phyloP scores from a whole-genome alignment of 176 grass and related monocot genomes.

The Oryza australiensis region DNA sequence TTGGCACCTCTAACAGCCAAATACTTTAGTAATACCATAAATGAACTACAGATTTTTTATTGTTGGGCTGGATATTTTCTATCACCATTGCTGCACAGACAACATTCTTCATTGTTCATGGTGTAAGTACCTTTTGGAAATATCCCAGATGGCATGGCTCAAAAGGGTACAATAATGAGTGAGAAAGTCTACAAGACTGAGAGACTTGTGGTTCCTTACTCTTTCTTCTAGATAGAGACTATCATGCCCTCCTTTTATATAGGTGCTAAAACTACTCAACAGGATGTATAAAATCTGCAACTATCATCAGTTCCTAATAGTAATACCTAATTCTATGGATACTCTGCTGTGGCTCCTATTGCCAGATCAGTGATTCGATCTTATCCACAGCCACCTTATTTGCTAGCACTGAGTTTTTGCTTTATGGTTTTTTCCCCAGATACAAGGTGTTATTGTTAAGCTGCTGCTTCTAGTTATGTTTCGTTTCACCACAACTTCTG shows the following conservation, averaged over 20 bases:
- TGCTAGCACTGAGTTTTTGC: neutral
- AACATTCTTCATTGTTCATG: neutral
- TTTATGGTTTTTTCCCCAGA: neutral
- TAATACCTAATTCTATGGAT: neutral
- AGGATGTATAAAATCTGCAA: neutral
- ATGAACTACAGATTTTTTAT: neutral
- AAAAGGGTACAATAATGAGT: neutral
- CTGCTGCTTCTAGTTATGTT: conserved; percentile 15
- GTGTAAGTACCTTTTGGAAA: neutral
- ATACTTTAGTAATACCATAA: neutral
- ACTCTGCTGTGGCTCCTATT: neutral
- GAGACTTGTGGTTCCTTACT: neutral
- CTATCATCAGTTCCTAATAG: neutral
- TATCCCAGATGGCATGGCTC: neutral
- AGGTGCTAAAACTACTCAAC: neutral
- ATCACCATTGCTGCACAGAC: neutral
- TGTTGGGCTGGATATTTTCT: conserved; percentile 17
- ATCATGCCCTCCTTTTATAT: neutral
- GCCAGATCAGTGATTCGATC: neutral
- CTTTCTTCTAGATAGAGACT: conserved; percentile 1
- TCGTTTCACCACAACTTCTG: conserved; percentile 9
- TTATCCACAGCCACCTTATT: conserved; percentile 9
- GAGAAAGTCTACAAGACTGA: neutral
- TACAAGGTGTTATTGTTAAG: neutral
- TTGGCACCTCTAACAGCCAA: neutral